phyloP scores from a whole-genome alignment of 805 yeast species.

The Zygotorulaspora sp. region DNA sequence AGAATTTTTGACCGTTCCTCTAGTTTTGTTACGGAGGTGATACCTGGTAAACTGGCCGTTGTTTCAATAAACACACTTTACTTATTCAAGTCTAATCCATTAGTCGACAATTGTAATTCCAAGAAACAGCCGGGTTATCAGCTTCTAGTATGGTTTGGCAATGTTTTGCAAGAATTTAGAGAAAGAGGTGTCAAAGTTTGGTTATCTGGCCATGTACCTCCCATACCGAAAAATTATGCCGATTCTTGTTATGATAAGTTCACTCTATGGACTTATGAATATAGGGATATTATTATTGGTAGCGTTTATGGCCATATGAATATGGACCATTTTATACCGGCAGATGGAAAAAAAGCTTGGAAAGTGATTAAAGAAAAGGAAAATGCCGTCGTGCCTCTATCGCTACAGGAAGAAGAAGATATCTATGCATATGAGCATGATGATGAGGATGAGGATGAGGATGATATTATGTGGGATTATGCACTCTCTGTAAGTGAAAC shows the following conservation, averaged over 20 bases:
- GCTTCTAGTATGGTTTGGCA: constrained; percentile 72
- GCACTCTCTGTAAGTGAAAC: constrained; percentile 38
- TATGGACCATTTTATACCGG: constrained; percentile 76
- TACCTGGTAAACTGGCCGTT: constrained; percentile 74
- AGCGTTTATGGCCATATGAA: constrained; percentile 89
- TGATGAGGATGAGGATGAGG: constrained; percentile 24
- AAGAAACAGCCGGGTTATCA: constrained; percentile 77
- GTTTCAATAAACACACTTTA: constrained; percentile 75
- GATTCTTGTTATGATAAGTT: constrained; percentile 67
- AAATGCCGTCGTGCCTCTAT: not conserved
- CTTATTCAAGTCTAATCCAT: constrained; percentile 69
- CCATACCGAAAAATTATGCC: constrained; percentile 73
- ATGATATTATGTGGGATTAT: constrained; percentile 28
- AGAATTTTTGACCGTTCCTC: constrained; percentile 73
- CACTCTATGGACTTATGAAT: constrained; percentile 78
- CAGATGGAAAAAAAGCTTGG: constrained; percentile 68
- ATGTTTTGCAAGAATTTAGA: constrained; percentile 67
- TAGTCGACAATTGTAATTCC: constrained; percentile 73
- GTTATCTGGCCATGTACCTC: constrained; percentile 88
- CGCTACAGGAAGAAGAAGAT: not conserved
- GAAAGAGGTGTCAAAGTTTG: constrained; percentile 75
- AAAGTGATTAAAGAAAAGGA: constrained; percentile 32
- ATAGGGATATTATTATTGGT: constrained; percentile 77
- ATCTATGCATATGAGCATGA: no score
- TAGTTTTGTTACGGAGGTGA: constrained; percentile 69